phyloP scores from a whole-genome alignment of 2,329 filamentous ascomycete species.

The Alternaria sp. region DNA sequence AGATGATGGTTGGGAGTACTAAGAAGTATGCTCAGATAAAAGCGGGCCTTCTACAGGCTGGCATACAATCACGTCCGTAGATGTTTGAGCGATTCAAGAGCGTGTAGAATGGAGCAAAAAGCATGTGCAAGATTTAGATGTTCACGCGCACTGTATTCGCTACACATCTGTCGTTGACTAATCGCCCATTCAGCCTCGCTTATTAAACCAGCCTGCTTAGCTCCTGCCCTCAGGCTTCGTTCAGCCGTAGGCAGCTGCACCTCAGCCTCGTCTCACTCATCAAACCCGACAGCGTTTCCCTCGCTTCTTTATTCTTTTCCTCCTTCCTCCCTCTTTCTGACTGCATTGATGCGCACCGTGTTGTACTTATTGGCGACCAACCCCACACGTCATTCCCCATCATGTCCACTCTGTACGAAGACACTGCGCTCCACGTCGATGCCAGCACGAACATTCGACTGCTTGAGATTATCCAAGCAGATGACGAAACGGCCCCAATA shows the following conservation, averaged over 20 bases:
- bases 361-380: neutral
- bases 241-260: neutral
- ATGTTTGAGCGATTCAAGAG: neutral
- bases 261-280: neutral
- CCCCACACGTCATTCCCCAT: neutral
- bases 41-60: neutral
- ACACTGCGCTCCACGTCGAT: neutral
- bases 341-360: neutral
- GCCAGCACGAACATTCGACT: neutral
- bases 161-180: neutral
- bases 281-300: neutral
- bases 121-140: neutral
- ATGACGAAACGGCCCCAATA: neutral
- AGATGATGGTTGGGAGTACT: constrained; percentile 7
- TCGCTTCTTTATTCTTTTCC: neutral
- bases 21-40: neutral
- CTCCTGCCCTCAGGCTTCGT: neutral
- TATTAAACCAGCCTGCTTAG: neutral
- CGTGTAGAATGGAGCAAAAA: neutral
- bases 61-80: neutral
- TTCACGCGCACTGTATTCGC: neutral
- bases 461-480: neutral
- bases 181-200: neutral
- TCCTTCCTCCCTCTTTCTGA: neutral
- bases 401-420: neutral